These are phyloP conservation scores for Aspergillus tubingensis DNA, from an alignment of 2,329 filamentous ascomycete genomes.

Conservation along the genomic window DNA sequence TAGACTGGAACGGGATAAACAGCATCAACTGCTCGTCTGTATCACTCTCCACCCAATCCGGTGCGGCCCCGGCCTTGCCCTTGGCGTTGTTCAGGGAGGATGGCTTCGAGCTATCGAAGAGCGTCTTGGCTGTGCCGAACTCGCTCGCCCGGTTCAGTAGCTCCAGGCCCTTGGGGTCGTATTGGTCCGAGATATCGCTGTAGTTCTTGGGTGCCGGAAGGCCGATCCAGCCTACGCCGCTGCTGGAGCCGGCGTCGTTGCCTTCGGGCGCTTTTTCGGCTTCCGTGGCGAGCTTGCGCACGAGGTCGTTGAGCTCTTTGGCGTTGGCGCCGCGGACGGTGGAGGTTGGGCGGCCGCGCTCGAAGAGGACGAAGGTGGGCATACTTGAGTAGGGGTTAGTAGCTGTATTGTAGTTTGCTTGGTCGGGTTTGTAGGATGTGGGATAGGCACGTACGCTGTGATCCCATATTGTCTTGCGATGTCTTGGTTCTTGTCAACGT, in stretches of 20 bases:
- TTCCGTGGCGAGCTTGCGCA: slow-evolving; percentile 71
- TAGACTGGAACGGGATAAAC: slow-evolving; percentile 84
- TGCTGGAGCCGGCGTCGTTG: slow-evolving; percentile 46
- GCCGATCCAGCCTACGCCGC: slow-evolving; percentile 65
- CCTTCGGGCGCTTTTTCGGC: slow-evolving; percentile 51
- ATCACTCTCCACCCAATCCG: slow-evolving; percentile 94
- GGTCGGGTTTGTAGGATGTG: background rate
- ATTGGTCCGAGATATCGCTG: slow-evolving; percentile 75
- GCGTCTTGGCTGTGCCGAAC: slow-evolving; percentile 68
- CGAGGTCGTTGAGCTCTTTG: slow-evolving; percentile 66
- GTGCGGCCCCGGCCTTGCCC: slow-evolving; percentile 55
- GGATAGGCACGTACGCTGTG: slow-evolving; percentile 55
- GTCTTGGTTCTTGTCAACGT: slow-evolving; percentile 74
- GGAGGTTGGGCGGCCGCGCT: slow-evolving; percentile 66
- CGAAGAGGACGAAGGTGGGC: slow-evolving; percentile 91
- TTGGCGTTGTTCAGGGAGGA: slow-evolving; percentile 55
- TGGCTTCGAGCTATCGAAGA: slow-evolving; percentile 73
- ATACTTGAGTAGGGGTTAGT: slow-evolving; percentile 52
- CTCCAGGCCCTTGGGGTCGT: slow-evolving; percentile 79
- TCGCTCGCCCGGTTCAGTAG: slow-evolving; percentile 83
- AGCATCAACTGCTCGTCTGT: slow-evolving; percentile 96
- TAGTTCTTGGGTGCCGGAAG: slow-evolving; percentile 77
- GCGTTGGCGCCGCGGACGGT: slow-evolving; percentile 75
- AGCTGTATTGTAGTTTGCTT: background rate
- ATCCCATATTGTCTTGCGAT: slow-evolving; percentile 74